phyloP scores from a whole-genome alignment of 2,329 filamentous ascomycete species.

The Talaromyces sp. region DNA sequence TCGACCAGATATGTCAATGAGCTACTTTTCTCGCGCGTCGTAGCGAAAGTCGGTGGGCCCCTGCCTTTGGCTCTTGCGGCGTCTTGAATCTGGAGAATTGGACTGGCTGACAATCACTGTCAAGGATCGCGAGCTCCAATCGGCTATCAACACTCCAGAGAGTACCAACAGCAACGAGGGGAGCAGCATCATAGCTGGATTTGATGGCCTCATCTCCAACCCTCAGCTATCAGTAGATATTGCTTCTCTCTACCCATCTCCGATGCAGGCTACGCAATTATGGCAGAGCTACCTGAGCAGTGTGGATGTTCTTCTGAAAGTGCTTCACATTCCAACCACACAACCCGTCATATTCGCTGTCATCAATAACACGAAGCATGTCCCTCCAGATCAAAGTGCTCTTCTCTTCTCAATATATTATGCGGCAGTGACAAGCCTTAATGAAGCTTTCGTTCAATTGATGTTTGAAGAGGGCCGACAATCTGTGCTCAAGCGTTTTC shows the following conservation, averaged over 20 bases:
- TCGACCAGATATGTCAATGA: conserved; percentile 30
- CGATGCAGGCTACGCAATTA: conserved; percentile 17
- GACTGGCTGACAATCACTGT: neutral
- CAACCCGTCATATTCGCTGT: conserved; percentile 22
- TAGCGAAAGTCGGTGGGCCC: conserved; percentile 22
- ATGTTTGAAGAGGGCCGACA: conserved; percentile 18
- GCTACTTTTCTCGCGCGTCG: conserved; percentile 25
- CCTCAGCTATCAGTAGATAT: neutral
- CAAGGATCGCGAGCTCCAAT: conserved; percentile 26
- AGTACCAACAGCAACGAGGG: neutral
- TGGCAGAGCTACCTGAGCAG: conserved; percentile 24
- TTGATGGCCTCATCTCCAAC: conserved; percentile 16
- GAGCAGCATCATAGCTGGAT: neutral
- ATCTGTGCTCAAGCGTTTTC: conserved; percentile 13
- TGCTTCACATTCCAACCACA: conserved; percentile 25
- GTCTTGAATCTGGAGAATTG: neutral
- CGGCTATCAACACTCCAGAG: conserved; percentile 14
- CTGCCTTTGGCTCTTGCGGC: neutral
- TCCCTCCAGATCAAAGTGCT: conserved; percentile 10
- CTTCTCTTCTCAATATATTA: conserved; percentile 23
- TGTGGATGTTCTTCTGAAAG: conserved; percentile 22
- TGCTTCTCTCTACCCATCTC: conserved; percentile 14
- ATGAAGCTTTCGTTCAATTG: conserved; percentile 15
- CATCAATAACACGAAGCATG: conserved; percentile 19
- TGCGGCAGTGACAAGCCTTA: conserved; percentile 19